Evolutionary conservation across 495 filamentous ascomycete species (phyloP), one percentile per base, ranked within the genome.

Genomic region (Ramalina intermedia): DNA sequence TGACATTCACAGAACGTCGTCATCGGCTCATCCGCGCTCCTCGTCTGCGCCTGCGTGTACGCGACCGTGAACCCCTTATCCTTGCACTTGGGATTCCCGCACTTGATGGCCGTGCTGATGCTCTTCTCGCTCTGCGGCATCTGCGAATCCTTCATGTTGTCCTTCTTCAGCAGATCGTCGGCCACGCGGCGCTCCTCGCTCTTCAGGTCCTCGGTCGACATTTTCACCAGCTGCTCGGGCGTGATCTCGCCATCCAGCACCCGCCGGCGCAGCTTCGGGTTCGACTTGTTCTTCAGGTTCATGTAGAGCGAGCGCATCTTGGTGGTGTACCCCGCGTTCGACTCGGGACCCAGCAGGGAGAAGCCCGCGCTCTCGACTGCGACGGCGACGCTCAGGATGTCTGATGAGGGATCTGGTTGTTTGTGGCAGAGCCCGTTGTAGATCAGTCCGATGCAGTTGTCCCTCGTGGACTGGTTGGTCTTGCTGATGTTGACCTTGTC

Each of bases 91-190:
- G 96, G 72, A 37, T 76, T 80, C 51, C 36, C 37, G 40, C 53
- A 55, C 26, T 51, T 43, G 6, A 55, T 45, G 17, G 48, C 44
- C 14, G 84, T 85, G 59, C 80, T 88, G 65, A 95, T 86, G 59
- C 78, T 85, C 66, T 84, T 87, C 62, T 94, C 85, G 2, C 76
- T 84, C 66, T 87, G 84, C 45, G 89, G 84, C 20, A 93, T 87
- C 75, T 94, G 85, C 0, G 91, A 84, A 63, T 90, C 84, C 69
- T 86, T 85, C 84, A 96, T 86, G 65, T 96, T 96, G 69, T 94
- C 82, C 66, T 87, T 76, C 61, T 84, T 69, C 36, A 94, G 71
- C 58, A 75, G 72, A 54, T 72, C 69, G 51, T 94, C 85, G 53
- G 75, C 66, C 49, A 72, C 72, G 35, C 76, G 69, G 57, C 79